These are phyloP conservation scores for Arabidopsis lyrata DNA, from an alignment of 441 rosid genomes.

Conservation along the genomic window DNA sequence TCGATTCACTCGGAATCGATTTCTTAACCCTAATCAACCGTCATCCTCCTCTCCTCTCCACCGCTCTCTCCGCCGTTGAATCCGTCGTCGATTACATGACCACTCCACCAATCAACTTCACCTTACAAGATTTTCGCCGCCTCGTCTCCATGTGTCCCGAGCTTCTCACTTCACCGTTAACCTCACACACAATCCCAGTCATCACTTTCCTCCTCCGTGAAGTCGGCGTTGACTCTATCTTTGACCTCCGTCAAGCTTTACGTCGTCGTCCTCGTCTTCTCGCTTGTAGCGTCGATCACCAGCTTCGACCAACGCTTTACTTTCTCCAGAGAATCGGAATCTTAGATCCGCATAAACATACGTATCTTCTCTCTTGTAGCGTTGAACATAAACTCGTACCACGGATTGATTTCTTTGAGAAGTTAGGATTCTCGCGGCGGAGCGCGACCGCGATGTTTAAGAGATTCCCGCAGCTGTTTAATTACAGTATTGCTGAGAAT, in stretches of 20 bases:
- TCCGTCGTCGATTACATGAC: conserved; percentile 68
- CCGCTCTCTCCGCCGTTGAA: conserved; percentile 59
- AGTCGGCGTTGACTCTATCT: conserved; percentile 55
- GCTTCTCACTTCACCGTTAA: conserved; percentile 54
- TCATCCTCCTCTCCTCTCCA: conserved; percentile 63
- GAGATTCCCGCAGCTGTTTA: conserved; percentile 83
- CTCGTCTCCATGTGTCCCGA: conserved; percentile 82
- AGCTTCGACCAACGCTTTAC: conserved; percentile 75
- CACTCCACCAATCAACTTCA: conserved; percentile 57
- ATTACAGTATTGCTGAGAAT: conserved; percentile 71
- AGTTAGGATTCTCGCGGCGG: conserved; percentile 63
- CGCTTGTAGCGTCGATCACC: conserved; percentile 65
- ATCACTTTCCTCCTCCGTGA: conserved; percentile 94
- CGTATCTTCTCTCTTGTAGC: conserved; percentile 77
- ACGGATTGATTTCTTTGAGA: conserved; percentile 67
- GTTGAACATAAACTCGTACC: conserved; percentile 78
- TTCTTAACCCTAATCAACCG: conserved; percentile 57
- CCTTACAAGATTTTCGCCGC: conserved; percentile 65
- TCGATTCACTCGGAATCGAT: conserved; percentile 87
- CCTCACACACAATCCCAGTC: conserved; percentile 59
- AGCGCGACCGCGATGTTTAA: conserved; percentile 66
- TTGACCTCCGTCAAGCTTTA: conserved; percentile 61
- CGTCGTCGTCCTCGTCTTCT: conserved; percentile 87
- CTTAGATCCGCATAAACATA: conserved; percentile 63
- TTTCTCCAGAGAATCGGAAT: conserved; percentile 86